Conservation (phyloP, 2,329 filamentous ascomycete genomes). For the Myriosclerotinia scirpicola region DNA sequence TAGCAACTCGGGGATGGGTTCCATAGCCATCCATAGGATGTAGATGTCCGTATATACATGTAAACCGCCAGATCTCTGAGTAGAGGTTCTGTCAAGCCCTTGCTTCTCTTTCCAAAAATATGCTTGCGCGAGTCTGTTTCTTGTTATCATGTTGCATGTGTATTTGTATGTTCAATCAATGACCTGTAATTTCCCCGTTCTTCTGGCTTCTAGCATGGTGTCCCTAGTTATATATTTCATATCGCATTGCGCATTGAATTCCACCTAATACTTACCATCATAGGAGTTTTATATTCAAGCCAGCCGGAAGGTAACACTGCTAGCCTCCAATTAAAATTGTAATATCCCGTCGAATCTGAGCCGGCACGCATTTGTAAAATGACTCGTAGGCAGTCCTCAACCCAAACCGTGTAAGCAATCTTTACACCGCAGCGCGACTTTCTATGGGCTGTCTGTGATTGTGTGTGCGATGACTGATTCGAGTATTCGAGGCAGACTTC, state of each 20-base stretch:
- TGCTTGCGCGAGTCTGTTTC: neutral
- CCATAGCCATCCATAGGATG: neutral
- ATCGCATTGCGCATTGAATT: neutral
- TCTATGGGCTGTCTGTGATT: neutral
- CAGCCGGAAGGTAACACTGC: neutral
- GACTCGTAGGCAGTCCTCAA: neutral
- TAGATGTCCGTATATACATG: neutral
- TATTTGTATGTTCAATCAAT: neutral
- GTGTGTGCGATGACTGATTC: neutral
- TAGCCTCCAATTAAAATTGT: neutral
- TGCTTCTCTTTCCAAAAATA: neutral
- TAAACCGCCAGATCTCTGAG: neutral
- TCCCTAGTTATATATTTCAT: neutral
- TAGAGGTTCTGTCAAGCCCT: neutral
- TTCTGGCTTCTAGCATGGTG: neutral
- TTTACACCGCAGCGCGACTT: neutral
- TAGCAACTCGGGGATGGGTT: neutral
- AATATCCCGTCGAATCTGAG: neutral
- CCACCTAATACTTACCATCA: neutral
- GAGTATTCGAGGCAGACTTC: too few relatives aligned
- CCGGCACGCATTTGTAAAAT: neutral
- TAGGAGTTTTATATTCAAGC: neutral
- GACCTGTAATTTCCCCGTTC: too few relatives aligned
- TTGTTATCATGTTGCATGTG: neutral
- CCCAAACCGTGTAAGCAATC: neutral